These are phyloP conservation scores for Collybia nuda DNA, from an alignment of 768 basidiomycete genomes.

Conservation along the genomic window DNA sequence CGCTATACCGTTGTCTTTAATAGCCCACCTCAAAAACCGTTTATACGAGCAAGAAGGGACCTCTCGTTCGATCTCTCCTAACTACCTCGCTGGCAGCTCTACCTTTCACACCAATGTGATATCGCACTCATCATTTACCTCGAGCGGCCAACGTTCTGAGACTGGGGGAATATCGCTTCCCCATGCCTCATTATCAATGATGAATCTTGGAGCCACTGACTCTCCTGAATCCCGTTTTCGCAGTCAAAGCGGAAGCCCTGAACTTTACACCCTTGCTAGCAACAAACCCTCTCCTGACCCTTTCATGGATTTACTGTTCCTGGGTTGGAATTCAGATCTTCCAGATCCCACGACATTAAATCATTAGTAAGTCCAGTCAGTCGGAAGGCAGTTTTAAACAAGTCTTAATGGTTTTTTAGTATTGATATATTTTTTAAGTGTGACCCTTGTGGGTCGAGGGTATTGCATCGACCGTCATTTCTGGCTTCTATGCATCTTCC, in stretches of 20 bases:
- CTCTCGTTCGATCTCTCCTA: slow-evolving; percentile 38
- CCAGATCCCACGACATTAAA: slow-evolving; percentile 72
- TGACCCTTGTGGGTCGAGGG: slow-evolving; percentile 83
- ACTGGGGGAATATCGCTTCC: slow-evolving; percentile 41
- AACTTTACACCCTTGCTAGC: slow-evolving; percentile 33
- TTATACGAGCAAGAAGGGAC: slow-evolving; percentile 51
- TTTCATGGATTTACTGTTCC: slow-evolving; percentile 65
- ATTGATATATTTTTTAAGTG: slow-evolving; percentile 87
- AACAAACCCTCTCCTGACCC: slow-evolving; percentile 46
- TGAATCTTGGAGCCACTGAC: slow-evolving; percentile 38
- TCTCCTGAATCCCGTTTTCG: slow-evolving; percentile 38
- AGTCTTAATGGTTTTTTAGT: slow-evolving; percentile 35
- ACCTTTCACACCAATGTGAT: slow-evolving; percentile 11
- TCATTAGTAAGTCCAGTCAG: slow-evolving; percentile 62
- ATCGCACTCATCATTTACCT: slow-evolving; percentile 14
- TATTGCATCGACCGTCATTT: slow-evolving; percentile 81
- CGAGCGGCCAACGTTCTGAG: slow-evolving; percentile 22
- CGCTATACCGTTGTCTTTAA: slow-evolving; percentile 8
- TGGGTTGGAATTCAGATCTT: slow-evolving; percentile 85
- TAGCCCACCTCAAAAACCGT: slow-evolving; percentile 64
- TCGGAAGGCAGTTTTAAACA: slow-evolving; percentile 4
- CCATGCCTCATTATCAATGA: slow-evolving; percentile 41
- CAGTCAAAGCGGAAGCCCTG: slow-evolving; percentile 51
- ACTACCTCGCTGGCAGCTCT: slow-evolving; percentile 20
- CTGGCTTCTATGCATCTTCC: slow-evolving; percentile 76